A percentile compares a stretch with the other conserved stretches of the same genome.
Conservation (phyloP, 495 filamentous ascomycete genomes). For the Trichoderma orchidacearum region DNA sequence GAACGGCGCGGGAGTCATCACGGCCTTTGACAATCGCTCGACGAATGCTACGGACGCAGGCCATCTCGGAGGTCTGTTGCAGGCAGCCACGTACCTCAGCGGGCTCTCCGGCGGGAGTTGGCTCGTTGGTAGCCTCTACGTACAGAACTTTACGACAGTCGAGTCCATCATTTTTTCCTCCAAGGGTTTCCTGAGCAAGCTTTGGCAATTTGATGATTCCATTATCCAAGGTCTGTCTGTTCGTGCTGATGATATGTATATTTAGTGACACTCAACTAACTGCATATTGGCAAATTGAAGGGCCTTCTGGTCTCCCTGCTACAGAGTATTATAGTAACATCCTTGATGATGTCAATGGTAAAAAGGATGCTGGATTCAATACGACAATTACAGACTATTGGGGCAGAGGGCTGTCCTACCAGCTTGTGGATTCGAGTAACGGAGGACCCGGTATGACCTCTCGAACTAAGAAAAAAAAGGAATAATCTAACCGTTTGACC, state of each 20-base stretch:
- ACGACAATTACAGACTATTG: constrained; percentile 80
- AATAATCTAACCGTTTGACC: background rate
- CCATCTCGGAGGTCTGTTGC: constrained; percentile 73
- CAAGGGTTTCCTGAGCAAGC: constrained; percentile 11
- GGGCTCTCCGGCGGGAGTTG: constrained; percentile 85
- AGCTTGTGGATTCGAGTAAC: constrained; percentile 64
- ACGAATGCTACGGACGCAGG: constrained; percentile 44
- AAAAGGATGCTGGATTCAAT: constrained; percentile 59
- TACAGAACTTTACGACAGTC: constrained; percentile 83
- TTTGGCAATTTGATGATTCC: constrained; percentile 68
- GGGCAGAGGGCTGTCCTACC: constrained; percentile 66
- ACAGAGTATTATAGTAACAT: background rate
- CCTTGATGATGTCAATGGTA: constrained; percentile 43
- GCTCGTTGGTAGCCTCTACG: constrained; percentile 75
- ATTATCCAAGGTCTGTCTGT: constrained; percentile 38
- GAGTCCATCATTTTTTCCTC: constrained; percentile 7
- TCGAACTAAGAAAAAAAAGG: background rate
- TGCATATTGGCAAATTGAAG: background rate
- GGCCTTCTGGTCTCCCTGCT: background rate
- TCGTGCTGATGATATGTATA: background rate
- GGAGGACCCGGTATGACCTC: constrained; percentile 43
- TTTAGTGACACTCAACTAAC: background rate
- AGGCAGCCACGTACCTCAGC: constrained; percentile 71
- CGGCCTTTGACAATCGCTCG: constrained; percentile 73
- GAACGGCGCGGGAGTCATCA: constrained; percentile 74